Conservation (phyloP, 2,329 filamentous ascomycete species). For the Teratosphaeria zuluensis region DNA sequence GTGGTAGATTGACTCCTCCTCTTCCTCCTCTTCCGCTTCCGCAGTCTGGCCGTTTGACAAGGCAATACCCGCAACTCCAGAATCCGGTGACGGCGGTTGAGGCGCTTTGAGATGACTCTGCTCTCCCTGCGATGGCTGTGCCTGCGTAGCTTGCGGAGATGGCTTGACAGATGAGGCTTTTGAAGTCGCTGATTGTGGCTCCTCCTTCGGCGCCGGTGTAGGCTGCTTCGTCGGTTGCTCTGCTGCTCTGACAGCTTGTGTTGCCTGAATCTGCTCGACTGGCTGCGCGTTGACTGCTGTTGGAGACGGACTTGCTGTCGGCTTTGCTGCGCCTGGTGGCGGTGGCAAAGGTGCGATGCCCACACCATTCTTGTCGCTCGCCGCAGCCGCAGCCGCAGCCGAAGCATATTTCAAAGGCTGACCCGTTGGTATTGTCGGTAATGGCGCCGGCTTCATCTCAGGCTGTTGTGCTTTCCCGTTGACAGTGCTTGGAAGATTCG, state of each 20-base stretch:
- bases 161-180: constrained; percentile 18
- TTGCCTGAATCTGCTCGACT: constrained; percentile 24
- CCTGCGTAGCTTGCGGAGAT: constrained; percentile 29
- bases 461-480: constrained; percentile 47
- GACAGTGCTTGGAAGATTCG: constrained; percentile 52
- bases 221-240: constrained; percentile 20
- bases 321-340: constrained; percentile 57
- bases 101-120: not conserved
- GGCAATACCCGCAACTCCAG: constrained; percentile 24
- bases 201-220: constrained; percentile 18
- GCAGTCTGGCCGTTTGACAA: constrained; percentile 44
- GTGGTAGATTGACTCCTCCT: constrained; percentile 82
- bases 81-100: constrained; percentile 25
- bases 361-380: constrained; percentile 76
- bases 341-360: constrained; percentile 90
- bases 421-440: constrained; percentile 73
- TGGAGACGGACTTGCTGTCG: constrained; percentile 48
- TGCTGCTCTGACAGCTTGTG: constrained; percentile 15
- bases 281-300: constrained; percentile 29
- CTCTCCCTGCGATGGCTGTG: constrained; percentile 22
- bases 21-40: constrained; percentile 39
- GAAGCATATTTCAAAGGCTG: constrained; percentile 96
- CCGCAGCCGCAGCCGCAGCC: constrained; percentile 84
- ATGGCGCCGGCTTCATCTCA: constrained; percentile 83
- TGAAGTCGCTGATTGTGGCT: constrained; percentile 15